Percentiles rank a stretch among this genome's conserved stretches.
phyloP scores from a whole-genome alignment of 495 filamentous ascomycete genomes.

The Apodospora peruviana region DNA sequence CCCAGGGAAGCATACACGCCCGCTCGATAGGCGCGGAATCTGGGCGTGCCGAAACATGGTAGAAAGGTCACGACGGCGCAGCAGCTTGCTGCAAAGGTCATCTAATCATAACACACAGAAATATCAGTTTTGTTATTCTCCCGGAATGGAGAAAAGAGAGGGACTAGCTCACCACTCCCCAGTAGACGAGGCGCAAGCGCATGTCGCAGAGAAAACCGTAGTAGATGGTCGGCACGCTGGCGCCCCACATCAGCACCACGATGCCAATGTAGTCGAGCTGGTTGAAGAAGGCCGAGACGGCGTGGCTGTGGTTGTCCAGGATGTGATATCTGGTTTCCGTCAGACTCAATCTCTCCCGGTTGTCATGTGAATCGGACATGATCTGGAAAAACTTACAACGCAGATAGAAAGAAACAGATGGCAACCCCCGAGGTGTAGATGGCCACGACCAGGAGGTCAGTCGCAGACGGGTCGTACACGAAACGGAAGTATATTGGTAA shows the following conservation, averaged over 20 bases:
- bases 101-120: slow-evolving; percentile 36
- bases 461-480: neutral
- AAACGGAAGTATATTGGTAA: slow-evolving; percentile 2
- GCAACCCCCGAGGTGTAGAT: neutral
- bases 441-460: neutral
- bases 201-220: slow-evolving; percentile 66
- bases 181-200: slow-evolving; percentile 55
- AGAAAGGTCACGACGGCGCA: slow-evolving; percentile 58
- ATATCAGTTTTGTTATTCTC: neutral
- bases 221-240: slow-evolving; percentile 66
- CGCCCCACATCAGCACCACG: slow-evolving; percentile 67
- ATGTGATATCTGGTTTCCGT: neutral
- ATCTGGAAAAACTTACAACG: neutral
- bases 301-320: slow-evolving; percentile 6
- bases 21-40: slow-evolving; percentile 67
- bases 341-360: neutral
- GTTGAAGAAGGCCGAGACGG: slow-evolving; percentile 47
- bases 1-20: slow-evolving; percentile 63
- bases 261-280: slow-evolving; percentile 76
- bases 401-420: slow-evolving; percentile 1
- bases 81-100: slow-evolving; percentile 57
- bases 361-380: neutral
- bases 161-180: slow-evolving; percentile 52
- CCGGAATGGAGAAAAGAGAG: too few relatives aligned
- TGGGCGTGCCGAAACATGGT: slow-evolving; percentile 63